A percentile compares a stretch with the other conserved stretches of the same genome.
phyloP scores from a whole-genome alignment of 257 asterid genomes.

The Capsicum rhomboideum region DNA sequence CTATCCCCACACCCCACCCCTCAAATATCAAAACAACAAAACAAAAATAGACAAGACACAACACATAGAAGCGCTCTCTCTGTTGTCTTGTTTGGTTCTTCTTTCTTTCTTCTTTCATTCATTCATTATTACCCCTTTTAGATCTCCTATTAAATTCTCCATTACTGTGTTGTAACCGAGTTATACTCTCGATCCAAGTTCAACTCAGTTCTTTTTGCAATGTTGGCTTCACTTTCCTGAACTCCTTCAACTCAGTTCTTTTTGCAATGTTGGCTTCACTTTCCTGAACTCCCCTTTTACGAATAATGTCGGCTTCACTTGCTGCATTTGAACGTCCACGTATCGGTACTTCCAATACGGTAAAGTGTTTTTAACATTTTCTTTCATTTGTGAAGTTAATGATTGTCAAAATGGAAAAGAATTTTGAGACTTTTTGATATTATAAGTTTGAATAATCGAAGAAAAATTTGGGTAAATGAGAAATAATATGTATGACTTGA shows the following conservation, averaged over 20 bases:
- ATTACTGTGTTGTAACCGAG: not conserved
- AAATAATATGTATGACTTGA: not conserved
- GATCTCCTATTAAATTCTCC: not conserved
- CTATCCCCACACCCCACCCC: not conserved
- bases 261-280: not conserved
- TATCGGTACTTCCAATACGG: conserved; percentile 58
- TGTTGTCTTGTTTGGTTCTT: not conserved
- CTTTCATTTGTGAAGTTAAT: not conserved
- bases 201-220: not conserved
- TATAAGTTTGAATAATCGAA: not conserved
- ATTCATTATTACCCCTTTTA: not conserved
- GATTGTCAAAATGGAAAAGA: not conserved
- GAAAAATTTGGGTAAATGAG: not conserved
- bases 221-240: not conserved
- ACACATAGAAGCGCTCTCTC: not conserved
- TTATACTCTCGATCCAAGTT: not conserved
- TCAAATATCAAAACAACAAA: not conserved
- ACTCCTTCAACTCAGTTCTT: not conserved
- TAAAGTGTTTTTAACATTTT: not conserved
- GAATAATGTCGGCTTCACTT: conserved; percentile 28
- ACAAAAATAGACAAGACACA: not conserved
- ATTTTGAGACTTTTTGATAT: not conserved
- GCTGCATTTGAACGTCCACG: conserved; percentile 92
- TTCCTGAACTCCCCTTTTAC: too few species aligned
- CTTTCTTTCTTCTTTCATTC: not conserved